These are phyloP conservation scores for Ceratocystis variospora DNA, from an alignment of 2,329 filamentous ascomycete genomes.

Conservation along the genomic window DNA sequence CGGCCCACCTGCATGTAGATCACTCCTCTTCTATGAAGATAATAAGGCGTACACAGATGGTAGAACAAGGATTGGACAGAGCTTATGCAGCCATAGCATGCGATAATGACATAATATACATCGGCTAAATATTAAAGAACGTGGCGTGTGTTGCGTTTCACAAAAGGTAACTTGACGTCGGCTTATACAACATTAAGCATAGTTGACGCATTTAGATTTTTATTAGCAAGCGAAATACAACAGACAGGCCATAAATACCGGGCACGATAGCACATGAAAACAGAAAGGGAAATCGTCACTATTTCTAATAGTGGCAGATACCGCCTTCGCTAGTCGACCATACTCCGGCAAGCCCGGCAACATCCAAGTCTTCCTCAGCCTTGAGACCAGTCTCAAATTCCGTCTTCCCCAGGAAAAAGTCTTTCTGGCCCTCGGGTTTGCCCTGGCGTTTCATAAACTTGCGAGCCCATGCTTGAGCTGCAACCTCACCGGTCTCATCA, in stretches of 20 bases:
- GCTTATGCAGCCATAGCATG: background rate
- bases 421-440: slow-evolving; percentile 36
- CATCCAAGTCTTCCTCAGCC: slow-evolving; percentile 33
- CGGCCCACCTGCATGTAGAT: too few species aligned
- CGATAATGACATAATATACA: background rate
- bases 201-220: background rate
- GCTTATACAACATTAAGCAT: background rate
- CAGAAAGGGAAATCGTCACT: background rate
- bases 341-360: slow-evolving; percentile 60
- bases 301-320: slow-evolving; percentile 38
- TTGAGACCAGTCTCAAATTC: slow-evolving; percentile 29
- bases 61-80: background rate
- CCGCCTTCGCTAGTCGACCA: slow-evolving; percentile 80
- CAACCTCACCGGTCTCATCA: slow-evolving; percentile 88
- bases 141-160: slow-evolving; percentile 1
- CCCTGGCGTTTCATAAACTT: slow-evolving; percentile 43
- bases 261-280: background rate
- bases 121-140: background rate
- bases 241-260: background rate
- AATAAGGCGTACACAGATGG: background rate
- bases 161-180: background rate
- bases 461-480: slow-evolving; percentile 53
- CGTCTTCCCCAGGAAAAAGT: slow-evolving; percentile 45
- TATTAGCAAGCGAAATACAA: background rate
- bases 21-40: too few species aligned